These are phyloP conservation scores for Populus pruinosa DNA, from an alignment of 345 rosid species.

Conservation along the genomic window DNA sequence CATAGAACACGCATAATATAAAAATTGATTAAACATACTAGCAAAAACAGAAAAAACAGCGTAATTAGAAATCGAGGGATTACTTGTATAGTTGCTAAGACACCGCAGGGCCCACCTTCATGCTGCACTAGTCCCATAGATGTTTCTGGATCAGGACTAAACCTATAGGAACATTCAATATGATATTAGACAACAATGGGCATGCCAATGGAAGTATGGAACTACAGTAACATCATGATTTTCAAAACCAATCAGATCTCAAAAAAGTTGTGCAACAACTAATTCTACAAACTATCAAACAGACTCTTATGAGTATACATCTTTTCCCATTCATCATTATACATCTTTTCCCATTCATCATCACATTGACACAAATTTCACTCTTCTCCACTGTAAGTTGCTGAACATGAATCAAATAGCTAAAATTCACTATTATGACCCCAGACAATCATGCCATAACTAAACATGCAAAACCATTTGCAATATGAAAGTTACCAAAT, in stretches of 20 bases:
- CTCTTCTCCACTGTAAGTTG: background rate
- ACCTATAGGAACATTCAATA: slow-evolving; percentile 50
- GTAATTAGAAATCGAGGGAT: slow-evolving; percentile 17
- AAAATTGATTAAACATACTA: slow-evolving; percentile 5
- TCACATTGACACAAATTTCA: background rate
- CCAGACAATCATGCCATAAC: background rate
- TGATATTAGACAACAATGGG: slow-evolving; percentile 26
- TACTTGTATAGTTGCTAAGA: slow-evolving; percentile 97
- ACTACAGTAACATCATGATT: slow-evolving; percentile 6
- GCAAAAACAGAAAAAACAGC: slow-evolving; percentile 10
- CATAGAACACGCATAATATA: background rate
- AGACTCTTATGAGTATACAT: background rate
- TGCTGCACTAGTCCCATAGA: slow-evolving; percentile 99
- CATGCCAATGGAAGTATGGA: slow-evolving; percentile 16
- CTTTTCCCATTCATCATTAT: background rate
- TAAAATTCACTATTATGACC: background rate
- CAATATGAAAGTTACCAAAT: background rate
- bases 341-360: background rate
- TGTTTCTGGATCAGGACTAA: slow-evolving; percentile 94
- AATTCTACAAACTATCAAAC: background rate
- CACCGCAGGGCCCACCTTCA: slow-evolving; percentile 99
- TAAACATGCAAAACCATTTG: background rate
- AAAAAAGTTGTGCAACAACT: background rate
- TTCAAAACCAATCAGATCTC: background rate
- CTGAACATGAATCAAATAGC: background rate